phyloP scores from a whole-genome alignment of 2,329 filamentous ascomycete genomes.

The Stemphylium vesicarium region DNA sequence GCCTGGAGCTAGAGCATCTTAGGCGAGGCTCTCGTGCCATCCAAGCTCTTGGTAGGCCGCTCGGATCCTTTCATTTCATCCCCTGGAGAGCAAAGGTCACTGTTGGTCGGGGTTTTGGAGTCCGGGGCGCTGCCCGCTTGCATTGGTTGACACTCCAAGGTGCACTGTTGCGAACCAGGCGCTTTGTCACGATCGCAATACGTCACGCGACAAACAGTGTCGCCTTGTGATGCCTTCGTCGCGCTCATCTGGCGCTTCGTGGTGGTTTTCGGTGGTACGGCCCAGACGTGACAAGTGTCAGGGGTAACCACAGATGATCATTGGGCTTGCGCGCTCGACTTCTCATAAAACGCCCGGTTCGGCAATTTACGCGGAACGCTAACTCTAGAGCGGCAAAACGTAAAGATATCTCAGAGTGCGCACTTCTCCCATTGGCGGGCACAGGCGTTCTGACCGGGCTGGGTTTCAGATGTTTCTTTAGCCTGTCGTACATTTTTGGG shows the following conservation, averaged over 20 bases:
- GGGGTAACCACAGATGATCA: constrained; percentile 29
- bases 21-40: constrained; percentile 21
- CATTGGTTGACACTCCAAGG: constrained; percentile 20
- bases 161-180: constrained; percentile 32
- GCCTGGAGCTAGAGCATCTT: constrained; percentile 26
- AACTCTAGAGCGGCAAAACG: constrained; percentile 18
- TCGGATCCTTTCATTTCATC: constrained; percentile 37
- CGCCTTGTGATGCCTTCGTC: constrained; percentile 4
- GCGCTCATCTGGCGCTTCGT: constrained; percentile 22
- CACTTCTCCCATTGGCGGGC: constrained; percentile 20
- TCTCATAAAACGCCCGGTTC: constrained; percentile 25
- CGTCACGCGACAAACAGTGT: constrained; percentile 8
- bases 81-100: not conserved
- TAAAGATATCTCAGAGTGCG: constrained; percentile 5
- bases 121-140: constrained; percentile 6
- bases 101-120: constrained; percentile 22
- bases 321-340: constrained; percentile 31
- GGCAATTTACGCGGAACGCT: constrained; percentile 23
- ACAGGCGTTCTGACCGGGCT: constrained; percentile 17
- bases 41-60: constrained; percentile 26
- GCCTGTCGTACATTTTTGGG: constrained; percentile 19
- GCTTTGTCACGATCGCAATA: constrained; percentile 51
- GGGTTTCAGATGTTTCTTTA: constrained; percentile 31
- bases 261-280: constrained; percentile 22
- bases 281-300: constrained; percentile 25